phyloP scores from a whole-genome alignment of 345 rosid species.

The Orychophragmus violaceus region DNA sequence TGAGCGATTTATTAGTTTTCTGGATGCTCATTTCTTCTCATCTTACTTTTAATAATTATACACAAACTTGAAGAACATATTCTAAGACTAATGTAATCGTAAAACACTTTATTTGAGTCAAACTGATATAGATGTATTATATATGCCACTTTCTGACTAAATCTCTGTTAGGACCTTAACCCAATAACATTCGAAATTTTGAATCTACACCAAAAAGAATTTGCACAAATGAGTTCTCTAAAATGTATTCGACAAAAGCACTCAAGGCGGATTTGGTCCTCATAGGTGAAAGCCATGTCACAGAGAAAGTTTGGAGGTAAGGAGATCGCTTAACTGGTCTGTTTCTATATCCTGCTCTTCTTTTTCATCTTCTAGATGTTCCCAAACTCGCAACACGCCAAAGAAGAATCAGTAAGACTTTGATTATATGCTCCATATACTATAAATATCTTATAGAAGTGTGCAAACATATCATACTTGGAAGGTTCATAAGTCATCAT shows the following conservation, averaged over 20 bases:
- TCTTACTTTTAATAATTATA: too few species aligned
- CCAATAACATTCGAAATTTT: too few species aligned
- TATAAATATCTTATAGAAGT: background rate
- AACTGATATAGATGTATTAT: too few species aligned
- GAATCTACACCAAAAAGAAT: background rate
- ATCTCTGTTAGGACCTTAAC: too few species aligned
- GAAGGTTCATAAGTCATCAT: background rate
- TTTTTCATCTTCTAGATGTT: constrained; percentile 3
- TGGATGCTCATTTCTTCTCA: too few species aligned
- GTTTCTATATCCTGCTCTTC: constrained; percentile 1
- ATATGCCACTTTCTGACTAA: too few species aligned
- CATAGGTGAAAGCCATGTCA: too few species aligned
- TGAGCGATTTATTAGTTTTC: background rate
- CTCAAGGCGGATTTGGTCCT: background rate
- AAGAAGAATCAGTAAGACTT: background rate
- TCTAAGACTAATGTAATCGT: too few species aligned
- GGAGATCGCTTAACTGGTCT: constrained; percentile 8
- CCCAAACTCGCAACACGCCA: constrained; percentile 7
- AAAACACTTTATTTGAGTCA: too few species aligned
- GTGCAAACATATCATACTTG: background rate
- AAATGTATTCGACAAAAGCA: background rate
- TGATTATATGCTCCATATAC: background rate
- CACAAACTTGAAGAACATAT: background rate
- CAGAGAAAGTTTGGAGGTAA: constrained; percentile 1
- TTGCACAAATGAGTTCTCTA: constrained; percentile 4